phyloP scores from a whole-genome alignment of 345 rosid species.

The Gossypium herbaceum region DNA sequence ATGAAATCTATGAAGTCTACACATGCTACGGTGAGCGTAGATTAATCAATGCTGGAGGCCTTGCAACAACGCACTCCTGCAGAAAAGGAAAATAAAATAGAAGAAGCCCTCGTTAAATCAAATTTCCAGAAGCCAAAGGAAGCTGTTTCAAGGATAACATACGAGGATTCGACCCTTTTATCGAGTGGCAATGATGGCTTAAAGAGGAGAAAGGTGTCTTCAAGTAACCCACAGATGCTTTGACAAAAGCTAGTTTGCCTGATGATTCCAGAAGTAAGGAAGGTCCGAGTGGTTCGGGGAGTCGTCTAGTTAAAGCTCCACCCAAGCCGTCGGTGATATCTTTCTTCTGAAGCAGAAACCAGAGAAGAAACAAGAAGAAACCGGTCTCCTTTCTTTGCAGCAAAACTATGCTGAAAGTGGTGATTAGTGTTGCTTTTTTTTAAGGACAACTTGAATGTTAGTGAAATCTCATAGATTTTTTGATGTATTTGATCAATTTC shows the following conservation, averaged over 20 bases:
- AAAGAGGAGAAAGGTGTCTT: background rate
- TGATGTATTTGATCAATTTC: background rate
- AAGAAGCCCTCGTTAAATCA: constrained; percentile 66
- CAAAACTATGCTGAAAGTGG: no score
- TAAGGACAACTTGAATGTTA: background rate
- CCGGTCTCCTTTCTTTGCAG: no score
- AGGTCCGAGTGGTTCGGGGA: no score
- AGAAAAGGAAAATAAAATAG: constrained; percentile 60
- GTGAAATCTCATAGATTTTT: background rate
- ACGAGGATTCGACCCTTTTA: constrained; percentile 35
- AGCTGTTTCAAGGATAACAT: constrained; percentile 47
- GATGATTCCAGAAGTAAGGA: no score
- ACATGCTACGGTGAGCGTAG: constrained; percentile 86
- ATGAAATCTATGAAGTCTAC: constrained; percentile 90
- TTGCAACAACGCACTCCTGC: constrained; percentile 58
- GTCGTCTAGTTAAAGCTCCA: no score
- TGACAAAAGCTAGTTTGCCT: no score
- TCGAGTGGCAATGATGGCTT: constrained; percentile 2
- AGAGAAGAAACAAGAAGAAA: no score
- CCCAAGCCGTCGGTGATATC: no score
- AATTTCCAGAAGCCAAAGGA: constrained; percentile 51
- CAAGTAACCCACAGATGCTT: background rate
- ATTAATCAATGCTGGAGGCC: constrained; percentile 75
- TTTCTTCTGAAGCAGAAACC: no score
- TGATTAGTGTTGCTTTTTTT: no score